Evolutionary conservation across 345 rosid species (phyloP), one percentile per base, ranked within the genome.

Genomic region (Erysimum cheiranthoides): DNA sequence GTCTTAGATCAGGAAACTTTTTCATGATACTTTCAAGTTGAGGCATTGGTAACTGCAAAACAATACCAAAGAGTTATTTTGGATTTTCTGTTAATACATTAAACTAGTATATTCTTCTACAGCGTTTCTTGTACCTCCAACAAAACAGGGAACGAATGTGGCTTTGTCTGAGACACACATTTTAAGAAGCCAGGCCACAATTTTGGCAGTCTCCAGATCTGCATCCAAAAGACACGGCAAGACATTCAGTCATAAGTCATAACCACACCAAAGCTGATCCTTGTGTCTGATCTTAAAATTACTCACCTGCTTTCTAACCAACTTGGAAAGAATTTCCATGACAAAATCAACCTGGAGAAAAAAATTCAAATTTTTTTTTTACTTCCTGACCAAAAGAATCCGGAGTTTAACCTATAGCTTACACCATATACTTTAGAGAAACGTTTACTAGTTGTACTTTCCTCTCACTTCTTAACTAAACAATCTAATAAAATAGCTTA

Each of bases 201-300:
- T 83, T 95, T 95, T 36, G 99, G 99, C 86, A 92, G 86, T 82
- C 88, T 95, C 99, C 99, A 95, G 39, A 92, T 82, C 99, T 92
- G 83, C 69, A 74, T 45, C 58, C 60, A 68, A 66, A 51, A 57
- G 39, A 70, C 17, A 59, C 10, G 43, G 13, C 5, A 64, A 13
- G 47, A 54, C 42, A 73, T 66, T 35, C n/a, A 28, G 31, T 60
- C 51, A 21, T 52, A 60, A 28, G 31, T 60, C 51, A 21, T 52
- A 60, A 73, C 18, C 66, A 64, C 30, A 49, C 5, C 59, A 46
- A 39, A 36, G 30, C 46, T 49, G 47, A 57, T 50, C 66, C 61
- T 74, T 56, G n/a, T 63, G 66, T 56, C 13, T 31, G 54, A 73
- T 64, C 39, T 58, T 62, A n/a, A 64, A n/a, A 46, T 36, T 65